Percentiles rank a stretch among this genome's conserved stretches.
phyloP scores from a whole-genome alignment of 306 rosid species.

The Cicer arietinum region DNA sequence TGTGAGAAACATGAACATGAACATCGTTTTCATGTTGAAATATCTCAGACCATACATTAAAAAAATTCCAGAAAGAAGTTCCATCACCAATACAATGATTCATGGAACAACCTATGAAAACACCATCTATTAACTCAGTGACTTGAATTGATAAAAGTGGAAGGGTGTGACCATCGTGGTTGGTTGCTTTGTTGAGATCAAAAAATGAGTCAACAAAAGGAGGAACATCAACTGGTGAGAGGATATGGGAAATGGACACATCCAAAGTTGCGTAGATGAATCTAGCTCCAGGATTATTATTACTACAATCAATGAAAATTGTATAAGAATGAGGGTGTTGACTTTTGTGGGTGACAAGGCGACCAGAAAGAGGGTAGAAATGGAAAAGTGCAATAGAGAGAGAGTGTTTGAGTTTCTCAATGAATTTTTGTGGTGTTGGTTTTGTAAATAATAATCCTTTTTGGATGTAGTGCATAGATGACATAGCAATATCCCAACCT shows the following conservation, averaged over 20 bases:
- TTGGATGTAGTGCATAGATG: slow-evolving; percentile 62
- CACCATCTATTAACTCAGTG: slow-evolving; percentile 64
- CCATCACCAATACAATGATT: slow-evolving; percentile 64
- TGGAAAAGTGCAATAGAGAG: slow-evolving; percentile 60
- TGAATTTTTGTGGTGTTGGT: slow-evolving; percentile 43
- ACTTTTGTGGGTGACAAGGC: slow-evolving; percentile 46
- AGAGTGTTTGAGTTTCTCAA: slow-evolving; percentile 52
- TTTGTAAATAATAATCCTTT: slow-evolving; percentile 71
- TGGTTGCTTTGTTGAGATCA: slow-evolving; percentile 60
- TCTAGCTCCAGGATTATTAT: slow-evolving; percentile 52
- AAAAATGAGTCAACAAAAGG: slow-evolving; percentile 57
- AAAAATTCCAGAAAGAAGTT: slow-evolving; percentile 69
- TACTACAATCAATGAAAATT: slow-evolving; percentile 52
- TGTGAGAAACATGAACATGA: background rate
- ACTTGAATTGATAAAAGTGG: slow-evolving; percentile 62
- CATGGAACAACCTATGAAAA: slow-evolving; percentile 72
- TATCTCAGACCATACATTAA: slow-evolving; percentile 62
- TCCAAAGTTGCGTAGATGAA: slow-evolving; percentile 58
- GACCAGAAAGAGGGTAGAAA: slow-evolving; percentile 71
- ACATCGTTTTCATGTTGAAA: slow-evolving; percentile 30
- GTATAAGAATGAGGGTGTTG: slow-evolving; percentile 42
- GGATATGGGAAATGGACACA: slow-evolving; percentile 52
- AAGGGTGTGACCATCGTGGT: slow-evolving; percentile 66
- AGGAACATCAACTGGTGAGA: slow-evolving; percentile 63
- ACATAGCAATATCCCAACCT: slow-evolving; percentile 55